Conservation (phyloP, 495 filamentous ascomycete species). For the Aspergillus ellipticus region DNA sequence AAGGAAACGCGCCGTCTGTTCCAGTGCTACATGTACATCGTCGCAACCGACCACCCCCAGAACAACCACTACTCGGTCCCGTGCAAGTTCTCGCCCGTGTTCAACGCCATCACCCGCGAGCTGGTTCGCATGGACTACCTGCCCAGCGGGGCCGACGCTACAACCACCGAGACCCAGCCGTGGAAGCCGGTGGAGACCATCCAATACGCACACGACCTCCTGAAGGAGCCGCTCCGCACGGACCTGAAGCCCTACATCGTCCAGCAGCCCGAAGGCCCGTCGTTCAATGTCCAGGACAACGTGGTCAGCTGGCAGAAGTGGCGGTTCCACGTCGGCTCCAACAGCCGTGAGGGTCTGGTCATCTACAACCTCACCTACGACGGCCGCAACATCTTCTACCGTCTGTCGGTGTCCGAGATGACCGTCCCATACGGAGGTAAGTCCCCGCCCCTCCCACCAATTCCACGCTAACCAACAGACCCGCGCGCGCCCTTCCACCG, state of each 20-base stretch:
- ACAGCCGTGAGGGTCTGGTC: constrained; percentile 60
- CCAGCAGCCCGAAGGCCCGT: constrained; percentile 72
- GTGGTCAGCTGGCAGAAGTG: constrained; percentile 63
- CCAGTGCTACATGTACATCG: constrained; percentile 46
- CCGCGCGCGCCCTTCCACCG: constrained; percentile 65
- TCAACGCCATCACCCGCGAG: constrained; percentile 59
- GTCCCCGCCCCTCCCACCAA: constrained; percentile 1
- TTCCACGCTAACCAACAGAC: constrained; percentile 39
- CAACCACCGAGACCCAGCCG: constrained; percentile 34
- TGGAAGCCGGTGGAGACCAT: constrained; percentile 52
- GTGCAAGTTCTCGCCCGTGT: constrained; percentile 71
- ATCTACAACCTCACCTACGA: constrained; percentile 66
- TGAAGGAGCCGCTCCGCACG: constrained; percentile 37
- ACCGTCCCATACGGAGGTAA: constrained; percentile 58
- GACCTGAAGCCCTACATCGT: constrained; percentile 77
- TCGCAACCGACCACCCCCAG: constrained; percentile 35
- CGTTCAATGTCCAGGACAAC: constrained; percentile 51
- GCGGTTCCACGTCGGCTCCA: constrained; percentile 64
- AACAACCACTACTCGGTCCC: constrained; percentile 78
- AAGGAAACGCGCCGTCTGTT: constrained; percentile 37
- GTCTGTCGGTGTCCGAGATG: constrained; percentile 75
- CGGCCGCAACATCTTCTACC: constrained; percentile 65
- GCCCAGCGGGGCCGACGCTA: constrained; percentile 32
- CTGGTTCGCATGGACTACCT: constrained; percentile 56
- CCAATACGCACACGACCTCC: constrained; percentile 44